Evolutionary conservation across 129 eudicot genomes (phyloP).

Genomic region (Flaveria bidentis): DNA sequence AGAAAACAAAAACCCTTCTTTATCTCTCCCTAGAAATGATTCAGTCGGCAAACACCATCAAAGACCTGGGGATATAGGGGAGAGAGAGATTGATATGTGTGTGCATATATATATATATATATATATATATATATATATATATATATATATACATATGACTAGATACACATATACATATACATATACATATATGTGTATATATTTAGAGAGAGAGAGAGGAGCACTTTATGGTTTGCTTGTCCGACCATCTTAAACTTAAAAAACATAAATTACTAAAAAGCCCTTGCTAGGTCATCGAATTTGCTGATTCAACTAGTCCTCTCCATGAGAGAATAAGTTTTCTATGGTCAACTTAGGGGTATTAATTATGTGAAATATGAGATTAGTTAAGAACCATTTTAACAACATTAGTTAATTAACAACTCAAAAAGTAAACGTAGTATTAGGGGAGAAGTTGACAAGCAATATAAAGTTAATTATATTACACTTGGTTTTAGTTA

Average conservation of each 20-base stretch:
- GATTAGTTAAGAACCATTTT: conserved; percentile 29
- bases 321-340: conserved; percentile 14
- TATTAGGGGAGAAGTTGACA: conserved; percentile 31
- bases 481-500: not conserved
- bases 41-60: conserved; percentile 35
- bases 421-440: conserved; percentile 44
- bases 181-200: not conserved
- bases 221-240: conserved; percentile 47
- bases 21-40: conserved; percentile 28
- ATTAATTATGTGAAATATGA: conserved; percentile 23
- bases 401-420: conserved; percentile 30
- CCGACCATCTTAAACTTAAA: conserved; percentile 43
- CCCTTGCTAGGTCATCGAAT: conserved; percentile 22
- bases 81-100: conserved; percentile 17
- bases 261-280: conserved; percentile 11
- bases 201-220: conserved; percentile 22
- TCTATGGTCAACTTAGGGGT: conserved; percentile 39
- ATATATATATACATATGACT: no score
- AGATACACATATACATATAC: not conserved
- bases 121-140: not conserved
- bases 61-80: conserved; percentile 37
- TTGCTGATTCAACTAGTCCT: conserved; percentile 23
- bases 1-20: conserved; percentile 28
- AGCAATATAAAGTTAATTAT: conserved; percentile 5
- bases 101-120: no score